Evolutionary conservation across 139 green algal genomes (phyloP), one percentile per base, ranked within the genome.

Genomic region (Penium margaritaceum): DNA sequence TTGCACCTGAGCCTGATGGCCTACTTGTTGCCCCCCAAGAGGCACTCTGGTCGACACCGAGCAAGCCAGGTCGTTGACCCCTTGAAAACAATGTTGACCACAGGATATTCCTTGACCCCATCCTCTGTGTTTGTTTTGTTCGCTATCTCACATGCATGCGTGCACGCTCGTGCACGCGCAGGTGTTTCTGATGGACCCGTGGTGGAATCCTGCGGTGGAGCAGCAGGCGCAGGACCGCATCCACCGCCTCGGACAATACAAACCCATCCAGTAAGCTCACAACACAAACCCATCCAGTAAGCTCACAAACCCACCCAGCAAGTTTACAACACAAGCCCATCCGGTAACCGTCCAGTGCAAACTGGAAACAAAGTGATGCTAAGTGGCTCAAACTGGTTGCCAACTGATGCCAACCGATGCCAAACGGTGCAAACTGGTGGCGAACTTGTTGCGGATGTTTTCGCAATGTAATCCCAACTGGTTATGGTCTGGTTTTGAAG

Each of bases 141-240:
- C 60, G 1, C 34, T 67, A 5, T 29, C 1, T 1, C 24, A 36
- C n/a, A 15, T n/a, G n/a, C n/a, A n/a, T n/a, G n/a, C n/a, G n/a
- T n/a, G n/a, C n/a, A n/a, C n/a, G n/a, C n/a, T n/a, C n/a, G n/a
- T 12, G 41, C 55, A 5, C 55, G 3, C 55, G n/a, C 84, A 90
- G 63, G 89, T 93, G 19, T 87, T 94, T 58, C 83, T 95, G 5
- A 90, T 92, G 86, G 89, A 94, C 82, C 90, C 89, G 7, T 95
- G 90, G 90, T 77, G 70, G 70, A 77, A 77, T 33, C 75, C 75
- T 29, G 75, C 76, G 14, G 76, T 82, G 30, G 76, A 82, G 63
- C 77, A 83, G 74, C 77, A 83, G 44, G 77, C 77, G 21, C 62
- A 77, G 38, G 75, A 82, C 37, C 70, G 75, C 35, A 82, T 82